phyloP scores from a whole-genome alignment of 768 basidiomycete genomes.

The Clathrus columnatus region DNA sequence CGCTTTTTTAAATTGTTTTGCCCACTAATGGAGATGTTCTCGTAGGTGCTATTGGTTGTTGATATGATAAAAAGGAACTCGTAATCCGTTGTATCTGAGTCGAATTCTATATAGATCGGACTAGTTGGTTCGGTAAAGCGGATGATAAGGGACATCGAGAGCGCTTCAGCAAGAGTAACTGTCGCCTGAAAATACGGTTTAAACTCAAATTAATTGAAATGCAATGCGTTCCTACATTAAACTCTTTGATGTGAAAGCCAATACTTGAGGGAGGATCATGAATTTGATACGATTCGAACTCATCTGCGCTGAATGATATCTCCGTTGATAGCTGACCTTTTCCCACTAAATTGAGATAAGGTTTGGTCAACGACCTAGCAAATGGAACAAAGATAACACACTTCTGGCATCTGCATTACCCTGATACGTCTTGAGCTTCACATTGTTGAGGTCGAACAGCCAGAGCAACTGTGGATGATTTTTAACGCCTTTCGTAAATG shows the following conservation, averaged over 20 bases:
- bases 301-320: constrained; percentile 64
- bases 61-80: constrained; percentile 72
- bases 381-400: constrained; percentile 17
- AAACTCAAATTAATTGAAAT: neutral
- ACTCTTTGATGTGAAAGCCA: constrained; percentile 76
- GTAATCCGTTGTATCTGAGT: constrained; percentile 42
- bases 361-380: neutral
- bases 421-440: constrained; percentile 60
- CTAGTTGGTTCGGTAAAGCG: constrained; percentile 67
- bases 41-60: constrained; percentile 40
- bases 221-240: constrained; percentile 44
- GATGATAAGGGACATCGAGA: constrained; percentile 54
- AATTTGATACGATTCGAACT: constrained; percentile 73
- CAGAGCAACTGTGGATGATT: constrained; percentile 75
- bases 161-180: constrained; percentile 68
- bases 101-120: constrained; percentile 71
- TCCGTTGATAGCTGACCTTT: constrained; percentile 64
- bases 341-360: constrained; percentile 28
- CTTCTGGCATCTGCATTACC: constrained; percentile 59
- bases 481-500: constrained; percentile 49
- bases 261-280: constrained; percentile 54
- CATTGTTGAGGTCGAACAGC: constrained; percentile 64
- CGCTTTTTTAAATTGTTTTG: constrained; percentile 5
- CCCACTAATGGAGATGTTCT: neutral
- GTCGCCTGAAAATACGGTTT: constrained; percentile 53